These are phyloP conservation scores for Fragilaria radians DNA, from an alignment of 108 stramenopile species.

Conservation along the genomic window DNA sequence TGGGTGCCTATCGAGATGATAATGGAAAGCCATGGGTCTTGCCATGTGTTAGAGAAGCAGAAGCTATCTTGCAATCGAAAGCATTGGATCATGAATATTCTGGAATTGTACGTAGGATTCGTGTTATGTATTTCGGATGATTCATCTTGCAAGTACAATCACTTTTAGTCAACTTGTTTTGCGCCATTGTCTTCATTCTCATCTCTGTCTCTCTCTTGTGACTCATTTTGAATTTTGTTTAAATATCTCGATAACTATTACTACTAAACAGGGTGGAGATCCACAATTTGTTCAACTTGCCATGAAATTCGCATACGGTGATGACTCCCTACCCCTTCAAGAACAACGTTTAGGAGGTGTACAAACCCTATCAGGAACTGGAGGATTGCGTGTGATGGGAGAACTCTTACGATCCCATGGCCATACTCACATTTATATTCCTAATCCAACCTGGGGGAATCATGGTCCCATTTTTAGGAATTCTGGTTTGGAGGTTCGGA, in stretches of 20 bases:
- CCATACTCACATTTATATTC: constrained; percentile 85
- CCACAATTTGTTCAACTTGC: constrained; percentile 84
- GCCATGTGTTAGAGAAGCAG: constrained; percentile 91
- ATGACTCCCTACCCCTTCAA: constrained; percentile 69
- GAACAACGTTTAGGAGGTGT: constrained; percentile 86
- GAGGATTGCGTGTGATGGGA: constrained; percentile 92
- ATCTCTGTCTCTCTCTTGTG: background rate
- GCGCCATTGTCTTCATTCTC: background rate
- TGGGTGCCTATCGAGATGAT: constrained; percentile 95
- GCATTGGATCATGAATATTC: constrained; percentile 62
- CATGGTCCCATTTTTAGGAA: constrained; percentile 93
- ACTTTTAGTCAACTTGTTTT: too few species aligned
- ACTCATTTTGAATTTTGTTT: constrained; percentile 4
- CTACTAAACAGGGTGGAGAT: constrained; percentile 64
- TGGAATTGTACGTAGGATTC: constrained; percentile 52
- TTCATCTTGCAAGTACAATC: background rate
- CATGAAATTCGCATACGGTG: constrained; percentile 93
- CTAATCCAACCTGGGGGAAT: constrained; percentile 98
- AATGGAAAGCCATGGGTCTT: constrained; percentile 93
- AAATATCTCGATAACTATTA: background rate
- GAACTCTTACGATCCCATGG: constrained; percentile 83
- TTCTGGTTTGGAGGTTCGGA: constrained; percentile 86
- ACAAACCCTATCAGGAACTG: constrained; percentile 97
- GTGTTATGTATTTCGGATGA: background rate
- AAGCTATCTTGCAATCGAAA: constrained; percentile 34